phyloP scores from a whole-genome alignment of 768 basidiomycete species.

The Rhizopogon roseolus region DNA sequence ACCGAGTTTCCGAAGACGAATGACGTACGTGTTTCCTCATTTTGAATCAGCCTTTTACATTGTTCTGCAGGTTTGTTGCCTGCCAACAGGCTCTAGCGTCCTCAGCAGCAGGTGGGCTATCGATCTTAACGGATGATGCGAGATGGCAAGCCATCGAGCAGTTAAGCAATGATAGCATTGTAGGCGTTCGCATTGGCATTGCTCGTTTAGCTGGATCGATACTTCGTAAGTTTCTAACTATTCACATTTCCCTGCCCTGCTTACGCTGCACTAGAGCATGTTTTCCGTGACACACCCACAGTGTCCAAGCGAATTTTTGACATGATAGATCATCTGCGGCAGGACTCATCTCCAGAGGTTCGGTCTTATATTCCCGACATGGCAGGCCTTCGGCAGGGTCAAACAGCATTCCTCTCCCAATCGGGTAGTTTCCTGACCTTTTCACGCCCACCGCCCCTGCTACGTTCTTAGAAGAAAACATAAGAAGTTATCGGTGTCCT shows the following conservation, averaged over 20 bases:
- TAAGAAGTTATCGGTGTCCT: background rate
- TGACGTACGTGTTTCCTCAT: conserved; percentile 52
- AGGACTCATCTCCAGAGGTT: conserved; percentile 58
- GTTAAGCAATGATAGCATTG: conserved; percentile 62
- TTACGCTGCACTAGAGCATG: background rate
- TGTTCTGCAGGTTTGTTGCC: conserved; percentile 57
- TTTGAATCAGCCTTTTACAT: conserved; percentile 10
- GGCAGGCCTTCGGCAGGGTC: conserved; percentile 12
- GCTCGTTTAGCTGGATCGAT: conserved; percentile 65
- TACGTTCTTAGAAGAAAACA: background rate
- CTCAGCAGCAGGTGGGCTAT: conserved; percentile 28
- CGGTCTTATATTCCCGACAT: conserved; percentile 48
- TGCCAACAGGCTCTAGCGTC: conserved; percentile 60
- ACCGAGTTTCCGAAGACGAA: conserved; percentile 51
- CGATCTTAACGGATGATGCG: conserved; percentile 36
- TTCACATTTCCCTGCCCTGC: background rate
- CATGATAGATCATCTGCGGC: conserved; percentile 43
- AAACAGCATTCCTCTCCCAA: conserved; percentile 5
- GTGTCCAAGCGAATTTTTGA: conserved; percentile 32
- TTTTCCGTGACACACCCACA: background rate
- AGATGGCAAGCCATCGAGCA: conserved; percentile 47
- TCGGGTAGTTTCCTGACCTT: conserved; percentile 29
- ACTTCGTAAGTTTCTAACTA: conserved; percentile 40
- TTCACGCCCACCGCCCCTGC: conserved; percentile 30
- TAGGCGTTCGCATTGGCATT: conserved; percentile 83